These are phyloP conservation scores for Silene latifolia DNA, from an alignment of 148 eudicot species.

Conservation along the genomic window DNA sequence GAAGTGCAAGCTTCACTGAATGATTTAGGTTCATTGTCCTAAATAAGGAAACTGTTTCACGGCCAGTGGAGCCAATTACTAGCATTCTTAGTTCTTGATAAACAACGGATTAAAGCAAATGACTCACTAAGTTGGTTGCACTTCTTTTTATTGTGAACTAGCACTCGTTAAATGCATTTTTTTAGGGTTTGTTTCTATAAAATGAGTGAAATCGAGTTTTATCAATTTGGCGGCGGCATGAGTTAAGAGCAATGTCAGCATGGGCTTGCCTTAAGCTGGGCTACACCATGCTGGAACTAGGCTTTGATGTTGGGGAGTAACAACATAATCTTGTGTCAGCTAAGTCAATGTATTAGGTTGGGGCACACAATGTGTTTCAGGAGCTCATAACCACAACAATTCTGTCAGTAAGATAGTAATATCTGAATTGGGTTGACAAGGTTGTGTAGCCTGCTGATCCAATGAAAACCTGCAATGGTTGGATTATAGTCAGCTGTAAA, in stretches of 20 bases:
- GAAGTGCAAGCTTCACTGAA: conserved; percentile 4
- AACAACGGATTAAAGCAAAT: background rate
- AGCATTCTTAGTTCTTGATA: background rate
- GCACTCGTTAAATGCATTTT: background rate
- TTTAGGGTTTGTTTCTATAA: background rate
- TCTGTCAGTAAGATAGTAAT: background rate
- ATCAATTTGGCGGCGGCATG: background rate
- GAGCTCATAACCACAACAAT: background rate
- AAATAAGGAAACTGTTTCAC: background rate
- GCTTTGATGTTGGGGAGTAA: background rate
- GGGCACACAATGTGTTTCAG: background rate
- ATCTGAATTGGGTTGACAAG: background rate
- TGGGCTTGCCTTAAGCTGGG: background rate
- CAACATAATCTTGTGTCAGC: background rate
- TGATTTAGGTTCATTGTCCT: background rate
- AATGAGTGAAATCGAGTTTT: background rate
- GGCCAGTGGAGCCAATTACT: background rate
- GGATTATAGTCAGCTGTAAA: background rate
- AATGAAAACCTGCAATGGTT: background rate
- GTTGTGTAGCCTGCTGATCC: conserved; percentile 1
- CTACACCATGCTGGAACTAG: background rate
- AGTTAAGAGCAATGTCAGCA: background rate
- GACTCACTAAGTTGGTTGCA: background rate
- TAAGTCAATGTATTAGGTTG: background rate
- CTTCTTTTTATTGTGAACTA: too few species aligned